Evolutionary conservation across 1,139 yeast genomes (phyloP), one percentile per base, ranked within the genome.

Genomic region (Williopsis jadinii): DNA sequence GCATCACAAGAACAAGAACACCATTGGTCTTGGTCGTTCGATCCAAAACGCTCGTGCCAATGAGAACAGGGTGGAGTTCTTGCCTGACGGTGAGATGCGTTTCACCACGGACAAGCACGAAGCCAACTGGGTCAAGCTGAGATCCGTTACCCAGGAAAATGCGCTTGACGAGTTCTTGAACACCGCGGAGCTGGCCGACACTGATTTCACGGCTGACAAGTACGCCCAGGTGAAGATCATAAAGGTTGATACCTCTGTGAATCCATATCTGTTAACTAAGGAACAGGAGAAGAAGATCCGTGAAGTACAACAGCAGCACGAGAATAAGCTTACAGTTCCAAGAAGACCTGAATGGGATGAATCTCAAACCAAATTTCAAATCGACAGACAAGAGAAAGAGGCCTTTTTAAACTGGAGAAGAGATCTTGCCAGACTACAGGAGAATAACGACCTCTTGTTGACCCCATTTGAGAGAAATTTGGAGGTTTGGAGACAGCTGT

Each of bases 381-480:
- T 94, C 39, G 95, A 90, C 52, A 74, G 95, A 58, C 80, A 79
- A 54, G 99, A 94, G 64, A 87, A 84, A 56, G 84, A 87, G 51
- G 83, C 97, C 2, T 94, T 94, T 58, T 72, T 94, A 56, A 82
- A 84, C 29, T 94, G 98, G 99, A 77, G 98, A 67, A 74, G 97
- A 58, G 80, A 80, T 36, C 71, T 94, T 48, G 98, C 98, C 0
- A 65, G 73, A 36, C 70, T 94, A 45, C 94, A 94, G 47, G 96
- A 92, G 59, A 77, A 76, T 50, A 61, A 67, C 41, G 96, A 92
- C 60, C 69, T 94, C 54, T 68, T 90, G 48, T 72, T 94, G 61
- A 94, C 99, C 0, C 99, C 99, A 2, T 94, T 92, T 60, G 99
- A 94, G 67, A 77, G 98, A 64, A 94, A 94, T 60, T 71, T 94